Evolutionary conservation across 2,329 filamentous ascomycete genomes (phyloP), one percentile per base, ranked within the genome.

Genomic region (Fusarium goolgardi): DNA sequence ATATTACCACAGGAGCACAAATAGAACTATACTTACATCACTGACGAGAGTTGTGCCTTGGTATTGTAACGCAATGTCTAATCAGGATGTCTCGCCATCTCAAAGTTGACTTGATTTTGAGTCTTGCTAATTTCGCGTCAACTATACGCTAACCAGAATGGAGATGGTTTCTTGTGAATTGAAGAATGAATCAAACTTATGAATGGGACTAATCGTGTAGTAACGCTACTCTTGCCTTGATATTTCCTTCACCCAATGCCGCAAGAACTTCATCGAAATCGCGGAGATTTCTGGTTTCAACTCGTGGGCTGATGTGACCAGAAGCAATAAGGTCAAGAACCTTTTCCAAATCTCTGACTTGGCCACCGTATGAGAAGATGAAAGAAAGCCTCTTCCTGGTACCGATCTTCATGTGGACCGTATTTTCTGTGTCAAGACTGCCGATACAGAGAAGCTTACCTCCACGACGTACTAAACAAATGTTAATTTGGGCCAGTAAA

Each of bases 331-430:
- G 53, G 4, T 55, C n/a, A 18, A 71, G 62, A 3, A 79, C 78
- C 40, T 78, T 73, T 34, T 73, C 65, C n/a, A 84, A 64, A 54
- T 82, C 80, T 13, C 61, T 56, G 2, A 80, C 71, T 55, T 80
- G 81, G 0, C 81, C 81, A 6, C 79, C 80, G 41, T 83, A 83
- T 11, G 78, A 79, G 29, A 82, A 82, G 5, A 81, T 78, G 32
- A 77, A 80, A 15, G 72, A 78, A 4, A 82, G 65, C 31, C 81
- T 67, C 67, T 82, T 82, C 20, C 81, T 71, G 9, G 80, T 81
- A 0, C 80, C 79, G 12, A 78, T 78, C 57, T 82, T 81, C 80
- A 82, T 82, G 39, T 81, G 74, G 12, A 82, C 57, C 1, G 76
- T 78, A 47, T 82, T 82, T 35, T 78, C 76, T 0, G 74, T 69